A percentile compares a stretch with the other conserved stretches of the same genome.
phyloP scores from a whole-genome alignment of 1,284 basidiomycete species.

The Chondrostereum purpureum region DNA sequence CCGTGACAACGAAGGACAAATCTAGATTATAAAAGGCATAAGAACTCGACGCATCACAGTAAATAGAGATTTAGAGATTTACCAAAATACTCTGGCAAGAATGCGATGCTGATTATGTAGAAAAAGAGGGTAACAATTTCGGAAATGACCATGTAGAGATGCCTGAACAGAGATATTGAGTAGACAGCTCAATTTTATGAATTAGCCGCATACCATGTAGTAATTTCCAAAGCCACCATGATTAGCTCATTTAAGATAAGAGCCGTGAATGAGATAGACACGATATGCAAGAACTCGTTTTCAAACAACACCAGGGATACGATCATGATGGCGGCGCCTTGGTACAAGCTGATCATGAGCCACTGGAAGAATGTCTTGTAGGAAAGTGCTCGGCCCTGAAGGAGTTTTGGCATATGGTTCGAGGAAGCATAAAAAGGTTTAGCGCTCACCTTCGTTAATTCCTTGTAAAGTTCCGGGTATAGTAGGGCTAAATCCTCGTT shows the following conservation, averaged over 20 bases:
- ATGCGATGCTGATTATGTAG: conserved; percentile 88
- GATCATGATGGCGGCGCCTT: conserved; percentile 99
- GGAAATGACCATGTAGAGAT: conserved; percentile 92
- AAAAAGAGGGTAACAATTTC: conserved; percentile 86
- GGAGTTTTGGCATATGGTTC: too few species aligned
- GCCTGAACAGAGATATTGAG: conserved; percentile 48
- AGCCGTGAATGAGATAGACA: conserved; percentile 96
- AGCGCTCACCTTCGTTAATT: conserved; percentile 78
- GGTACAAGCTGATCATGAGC: conserved; percentile 96
- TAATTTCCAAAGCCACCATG: conserved; percentile 98
- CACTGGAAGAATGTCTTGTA: conserved; percentile 99
- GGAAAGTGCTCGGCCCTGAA: conserved; percentile 82
- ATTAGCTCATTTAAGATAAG: conserved; percentile 96
- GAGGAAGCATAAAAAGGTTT: neutral
- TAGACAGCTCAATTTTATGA: conserved; percentile 3
- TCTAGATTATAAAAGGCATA: conserved; percentile 41
- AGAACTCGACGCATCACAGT: conserved; percentile 4
- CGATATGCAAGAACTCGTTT: conserved; percentile 96
- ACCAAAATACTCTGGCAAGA: conserved; percentile 98
- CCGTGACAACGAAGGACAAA: conserved; percentile 85
- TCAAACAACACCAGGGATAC: conserved; percentile 95
- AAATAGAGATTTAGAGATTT: conserved; percentile 21
- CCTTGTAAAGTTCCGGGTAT: conserved; percentile 98
- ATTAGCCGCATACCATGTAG: conserved; percentile 70
- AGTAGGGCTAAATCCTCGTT: conserved; percentile 92